These are phyloP conservation scores for Phytophthora sojae DNA, from an alignment of 352 stramenopile genomes.

Conservation along the genomic window DNA sequence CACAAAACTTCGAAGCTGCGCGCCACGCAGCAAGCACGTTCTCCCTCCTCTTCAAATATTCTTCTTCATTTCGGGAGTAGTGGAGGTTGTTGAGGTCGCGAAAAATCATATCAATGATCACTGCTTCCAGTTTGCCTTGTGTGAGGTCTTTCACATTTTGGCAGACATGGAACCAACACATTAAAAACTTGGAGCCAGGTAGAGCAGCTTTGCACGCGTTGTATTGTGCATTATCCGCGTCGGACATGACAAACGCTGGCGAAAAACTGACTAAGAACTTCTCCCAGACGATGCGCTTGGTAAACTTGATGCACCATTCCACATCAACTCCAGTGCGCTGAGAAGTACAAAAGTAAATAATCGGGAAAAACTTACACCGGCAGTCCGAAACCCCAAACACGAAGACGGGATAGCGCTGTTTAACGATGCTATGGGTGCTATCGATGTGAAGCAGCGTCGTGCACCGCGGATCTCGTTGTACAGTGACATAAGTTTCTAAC, in stretches of 20 bases:
- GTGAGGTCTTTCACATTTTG: background rate
- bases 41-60: background rate
- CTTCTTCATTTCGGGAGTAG: background rate
- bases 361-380: background rate
- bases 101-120: background rate
- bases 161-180: background rate
- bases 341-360: background rate
- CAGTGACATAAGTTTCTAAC: conserved; percentile 4
- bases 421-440: background rate
- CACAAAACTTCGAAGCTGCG: too few relatives aligned
- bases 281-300: background rate
- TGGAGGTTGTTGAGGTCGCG: background rate
- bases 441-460: too few relatives aligned
- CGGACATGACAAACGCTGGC: background rate
- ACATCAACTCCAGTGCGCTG: background rate
- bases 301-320: background rate
- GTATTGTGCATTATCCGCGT: conserved; percentile 5
- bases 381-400: conserved; percentile 3
- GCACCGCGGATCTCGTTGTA: too few relatives aligned
- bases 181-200: background rate
- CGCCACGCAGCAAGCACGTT: background rate
- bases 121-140: background rate
- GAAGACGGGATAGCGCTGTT: conserved; percentile 5
- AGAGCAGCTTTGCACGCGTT: background rate
- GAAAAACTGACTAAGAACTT: background rate